These are phyloP conservation scores for Leccinum colubrinum DNA, from an alignment of 1,284 basidiomycete species.

Conservation along the genomic window DNA sequence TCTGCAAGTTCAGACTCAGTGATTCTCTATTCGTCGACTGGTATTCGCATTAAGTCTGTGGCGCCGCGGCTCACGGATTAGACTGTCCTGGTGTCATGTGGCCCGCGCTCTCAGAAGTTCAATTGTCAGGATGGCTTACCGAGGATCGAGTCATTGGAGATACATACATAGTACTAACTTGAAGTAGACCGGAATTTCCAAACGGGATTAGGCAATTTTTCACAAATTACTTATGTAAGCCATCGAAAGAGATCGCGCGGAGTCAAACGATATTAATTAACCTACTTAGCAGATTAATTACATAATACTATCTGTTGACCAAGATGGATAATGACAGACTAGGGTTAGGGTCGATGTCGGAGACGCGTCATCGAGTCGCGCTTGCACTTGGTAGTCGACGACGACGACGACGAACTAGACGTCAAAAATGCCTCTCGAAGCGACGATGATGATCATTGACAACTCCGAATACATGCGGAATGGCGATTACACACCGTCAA, in stretches of 20 bases:
- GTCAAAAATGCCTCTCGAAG: slow-evolving; percentile 86
- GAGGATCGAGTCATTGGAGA: not conserved
- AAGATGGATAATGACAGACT: slow-evolving; percentile 1
- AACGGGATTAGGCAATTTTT: not conserved
- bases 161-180: no score
- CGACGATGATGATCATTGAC: slow-evolving; percentile 91
- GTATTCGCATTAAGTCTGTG: not conserved
- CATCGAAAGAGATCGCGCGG: no score
- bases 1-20: not conserved
- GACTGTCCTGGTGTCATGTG: not conserved
- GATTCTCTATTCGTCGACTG: not conserved
- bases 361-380: slow-evolving; percentile 21
- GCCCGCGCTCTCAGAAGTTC: not conserved
- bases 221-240: not conserved
- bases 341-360: slow-evolving; percentile 18
- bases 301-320: not conserved
- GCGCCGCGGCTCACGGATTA: not conserved
- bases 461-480: slow-evolving; percentile 97
- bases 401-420: slow-evolving; percentile 7
- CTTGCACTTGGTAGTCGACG: slow-evolving; percentile 18
- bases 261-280: no score
- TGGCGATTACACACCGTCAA: slow-evolving; percentile 89
- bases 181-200: no score
- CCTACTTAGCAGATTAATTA: not conserved
- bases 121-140: not conserved